phyloP scores from a whole-genome alignment of 2,329 filamentous ascomycete genomes.

The Aspergillus fructus region DNA sequence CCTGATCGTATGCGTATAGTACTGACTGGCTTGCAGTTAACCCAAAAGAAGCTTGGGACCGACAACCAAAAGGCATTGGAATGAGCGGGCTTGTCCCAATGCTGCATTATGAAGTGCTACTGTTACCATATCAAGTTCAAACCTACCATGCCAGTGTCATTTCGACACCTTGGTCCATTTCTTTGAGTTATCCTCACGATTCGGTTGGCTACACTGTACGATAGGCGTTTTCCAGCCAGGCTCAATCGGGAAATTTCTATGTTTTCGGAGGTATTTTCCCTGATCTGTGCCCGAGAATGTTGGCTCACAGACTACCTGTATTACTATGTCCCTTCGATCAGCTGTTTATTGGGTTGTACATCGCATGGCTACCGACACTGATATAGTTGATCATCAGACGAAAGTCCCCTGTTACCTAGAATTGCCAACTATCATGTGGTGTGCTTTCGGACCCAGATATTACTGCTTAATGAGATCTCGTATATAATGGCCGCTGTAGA shows the following conservation, averaged over 20 bases:
- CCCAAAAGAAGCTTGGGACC: slow-evolving; percentile 28
- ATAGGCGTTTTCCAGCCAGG: slow-evolving; percentile 3
- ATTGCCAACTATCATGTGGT: neutral
- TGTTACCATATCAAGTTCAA: neutral
- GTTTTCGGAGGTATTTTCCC: slow-evolving; percentile 10
- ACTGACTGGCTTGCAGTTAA: slow-evolving; percentile 24
- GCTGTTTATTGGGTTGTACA: neutral
- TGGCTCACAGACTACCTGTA: neutral
- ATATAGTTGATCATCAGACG: neutral
- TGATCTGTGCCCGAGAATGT: neutral
- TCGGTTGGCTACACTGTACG: slow-evolving; percentile 7
- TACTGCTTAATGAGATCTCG: too few relatives aligned
- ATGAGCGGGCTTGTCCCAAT: slow-evolving; percentile 4
- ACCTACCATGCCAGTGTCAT: neutral
- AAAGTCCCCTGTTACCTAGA: neutral
- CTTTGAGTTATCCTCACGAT: slow-evolving; percentile 1
- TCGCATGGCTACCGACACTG: neutral
- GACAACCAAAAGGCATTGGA: slow-evolving; percentile 1
- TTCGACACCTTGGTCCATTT: neutral
- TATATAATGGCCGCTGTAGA: too few relatives aligned
- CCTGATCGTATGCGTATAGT: neutral
- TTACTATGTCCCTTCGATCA: neutral
- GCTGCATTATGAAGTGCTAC: neutral
- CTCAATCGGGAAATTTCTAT: neutral
- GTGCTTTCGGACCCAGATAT: neutral